Percentiles rank a stretch among this genome's conserved stretches.
These are phyloP conservation scores for Cystobasidium ongulense DNA, from an alignment of 768 basidiomycete genomes.

Conservation along the genomic window DNA sequence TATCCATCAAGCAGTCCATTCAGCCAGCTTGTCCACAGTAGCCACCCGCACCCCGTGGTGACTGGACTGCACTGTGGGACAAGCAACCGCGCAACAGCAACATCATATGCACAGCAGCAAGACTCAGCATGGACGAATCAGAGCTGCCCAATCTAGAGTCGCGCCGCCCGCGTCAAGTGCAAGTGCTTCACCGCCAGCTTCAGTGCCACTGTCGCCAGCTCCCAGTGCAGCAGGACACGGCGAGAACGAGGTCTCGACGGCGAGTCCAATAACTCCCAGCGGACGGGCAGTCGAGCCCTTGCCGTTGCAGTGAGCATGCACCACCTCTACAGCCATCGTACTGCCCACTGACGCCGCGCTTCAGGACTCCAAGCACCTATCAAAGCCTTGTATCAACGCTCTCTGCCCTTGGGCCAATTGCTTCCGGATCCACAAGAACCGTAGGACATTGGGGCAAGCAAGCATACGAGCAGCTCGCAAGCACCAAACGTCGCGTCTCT, in stretches of 20 bases:
- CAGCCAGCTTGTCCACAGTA: too few relatives aligned
- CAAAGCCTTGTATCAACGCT: conserved; percentile 12
- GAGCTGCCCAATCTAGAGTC: neutral
- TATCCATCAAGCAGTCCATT: too few relatives aligned
- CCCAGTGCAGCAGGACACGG: neutral
- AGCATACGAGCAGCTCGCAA: neutral
- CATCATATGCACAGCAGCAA: conserved; percentile 1
- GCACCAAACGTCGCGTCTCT: conserved; percentile 9
- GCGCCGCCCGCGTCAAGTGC: neutral
- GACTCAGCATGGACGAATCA: neutral
- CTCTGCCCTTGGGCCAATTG: conserved; percentile 11
- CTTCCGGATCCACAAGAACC: conserved; percentile 7
- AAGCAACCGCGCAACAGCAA: neutral
- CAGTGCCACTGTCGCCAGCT: too few relatives aligned
- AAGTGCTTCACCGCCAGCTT: neutral
- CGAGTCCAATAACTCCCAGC: neutral
- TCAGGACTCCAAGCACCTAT: neutral
- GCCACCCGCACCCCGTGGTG: neutral
- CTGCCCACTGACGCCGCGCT: neutral
- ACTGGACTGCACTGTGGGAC: neutral
- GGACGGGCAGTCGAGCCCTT: neutral
- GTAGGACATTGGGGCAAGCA: neutral
- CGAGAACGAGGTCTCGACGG: neutral
- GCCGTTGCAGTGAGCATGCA: neutral
- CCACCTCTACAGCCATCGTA: neutral